Percentiles rank a stretch among this genome's conserved stretches.
phyloP scores from a whole-genome alignment of 2,329 filamentous ascomycete genomes.

The Neurospora sp. region DNA sequence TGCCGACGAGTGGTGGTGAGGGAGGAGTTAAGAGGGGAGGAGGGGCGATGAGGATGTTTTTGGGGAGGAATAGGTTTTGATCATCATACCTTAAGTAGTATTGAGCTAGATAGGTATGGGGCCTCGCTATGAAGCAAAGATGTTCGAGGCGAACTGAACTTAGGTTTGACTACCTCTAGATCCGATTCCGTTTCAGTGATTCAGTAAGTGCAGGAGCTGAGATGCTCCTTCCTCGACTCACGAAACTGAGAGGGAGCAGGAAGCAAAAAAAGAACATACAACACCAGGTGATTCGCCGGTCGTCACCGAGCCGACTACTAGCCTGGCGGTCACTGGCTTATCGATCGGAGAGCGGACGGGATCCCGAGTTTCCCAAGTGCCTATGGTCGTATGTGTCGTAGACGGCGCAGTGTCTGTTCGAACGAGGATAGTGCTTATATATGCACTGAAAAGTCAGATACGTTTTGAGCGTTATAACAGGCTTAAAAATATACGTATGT shows the following conservation, averaged over 20 bases:
- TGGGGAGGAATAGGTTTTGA: conserved; percentile 10
- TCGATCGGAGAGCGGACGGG: background rate
- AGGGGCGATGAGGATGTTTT: conserved; percentile 14
- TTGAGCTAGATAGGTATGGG: background rate
- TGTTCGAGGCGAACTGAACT: background rate
- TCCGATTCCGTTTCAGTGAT: background rate
- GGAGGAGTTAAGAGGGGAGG: conserved; percentile 4
- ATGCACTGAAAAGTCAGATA: background rate
- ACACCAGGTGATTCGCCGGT: background rate
- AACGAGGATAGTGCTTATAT: background rate
- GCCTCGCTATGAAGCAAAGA: background rate
- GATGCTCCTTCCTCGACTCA: background rate
- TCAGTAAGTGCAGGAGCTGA: background rate
- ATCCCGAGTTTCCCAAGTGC: background rate
- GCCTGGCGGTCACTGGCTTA: background rate
- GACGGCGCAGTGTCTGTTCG: background rate
- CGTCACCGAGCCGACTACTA: background rate
- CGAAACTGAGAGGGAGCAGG: too few relatives aligned
- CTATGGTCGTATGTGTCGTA: background rate
- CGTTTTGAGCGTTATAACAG: background rate
- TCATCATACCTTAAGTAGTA: background rate
- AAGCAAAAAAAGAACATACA: background rate
- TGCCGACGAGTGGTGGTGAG: conserved; percentile 3
- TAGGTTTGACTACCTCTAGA: background rate
- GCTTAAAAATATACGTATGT: background rate